Evolutionary conservation across 139 green algal species (phyloP), one percentile per base, ranked within the genome.

Genomic region (Limnomonas spitsbergensis): DNA sequence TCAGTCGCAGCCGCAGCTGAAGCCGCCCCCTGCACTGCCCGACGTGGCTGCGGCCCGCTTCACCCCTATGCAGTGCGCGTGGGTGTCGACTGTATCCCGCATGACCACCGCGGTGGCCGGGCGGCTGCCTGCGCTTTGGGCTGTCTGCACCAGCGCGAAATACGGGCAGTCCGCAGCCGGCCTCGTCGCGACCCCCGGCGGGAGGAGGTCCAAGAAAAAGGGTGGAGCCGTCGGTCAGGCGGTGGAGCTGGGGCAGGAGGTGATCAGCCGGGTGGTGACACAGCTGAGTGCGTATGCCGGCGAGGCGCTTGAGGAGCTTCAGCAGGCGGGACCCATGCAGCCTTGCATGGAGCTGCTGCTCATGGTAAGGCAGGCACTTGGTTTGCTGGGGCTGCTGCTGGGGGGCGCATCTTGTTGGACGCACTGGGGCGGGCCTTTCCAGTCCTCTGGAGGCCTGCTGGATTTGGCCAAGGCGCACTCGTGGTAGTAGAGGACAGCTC

Each of bases 281-380:
- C 4, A 4, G 14, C 29, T 70, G 56, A 20, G 9, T 24, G 56
- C 9, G 29, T 20, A 32, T 70, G 56, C 56, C 4, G 56, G 29
- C 4, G 56, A 34, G 4, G 56, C 29, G 24, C 29, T 70, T 7
- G 14, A 34, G 27, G 56, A 70, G 29, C 29, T 70, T 7, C 24
- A 24, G 29, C 56, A 34, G 4, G 27, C 56, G 27, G 56, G 56
- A 9, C 56, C 56, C 14, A 38, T 70, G 56, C 56, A 70, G 56
- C 56, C 56, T 7, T 70, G 56, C 56, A 70, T 70, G 29, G 56
- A 70, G 56, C 56, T 70, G 56, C 7, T 70, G 14, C 9, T 70
- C 14, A 32, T 70, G 56, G 56, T 70, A 20, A 70, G 56, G 14
- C 20, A 20, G 47, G n/a, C n/a, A n/a, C n/a, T n/a, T n/a, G n/a